A percentile compares a stretch with the other conserved stretches of the same genome.
Conservation (phyloP, 371 early-diverging fungal species). For the Mortierella polycephala region DNA sequence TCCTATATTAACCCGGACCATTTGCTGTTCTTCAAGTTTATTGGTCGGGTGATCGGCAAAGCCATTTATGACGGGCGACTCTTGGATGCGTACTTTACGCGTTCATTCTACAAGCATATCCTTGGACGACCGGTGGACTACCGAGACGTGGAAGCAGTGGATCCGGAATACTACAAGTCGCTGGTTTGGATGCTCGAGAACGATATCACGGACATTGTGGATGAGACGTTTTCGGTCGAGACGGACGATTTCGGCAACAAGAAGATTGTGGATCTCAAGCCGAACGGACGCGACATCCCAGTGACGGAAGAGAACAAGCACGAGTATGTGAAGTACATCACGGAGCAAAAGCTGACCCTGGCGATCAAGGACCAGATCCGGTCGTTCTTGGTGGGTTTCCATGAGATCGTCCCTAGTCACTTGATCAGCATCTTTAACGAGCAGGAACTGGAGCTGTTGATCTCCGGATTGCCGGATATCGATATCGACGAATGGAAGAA, state of each 20-base stretch:
- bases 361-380: slow-evolving; percentile 96
- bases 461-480: slow-evolving; percentile 98
- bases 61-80: slow-evolving; percentile 97
- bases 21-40: slow-evolving; percentile 97
- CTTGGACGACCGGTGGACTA: slow-evolving; percentile 92
- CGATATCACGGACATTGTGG: slow-evolving; percentile 95
- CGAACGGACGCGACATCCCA: slow-evolving; percentile 88
- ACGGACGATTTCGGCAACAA: slow-evolving; percentile 95
- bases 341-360: slow-evolving; percentile 86
- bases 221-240: slow-evolving; percentile 95
- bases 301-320: slow-evolving; percentile 98
- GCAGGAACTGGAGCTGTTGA: slow-evolving; percentile 98
- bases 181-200: slow-evolving; percentile 98
- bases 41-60: slow-evolving; percentile 98
- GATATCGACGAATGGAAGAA: slow-evolving; percentile 99
- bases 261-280: slow-evolving; percentile 88
- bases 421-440: slow-evolving; percentile 97
- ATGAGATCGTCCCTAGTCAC: slow-evolving; percentile 92
- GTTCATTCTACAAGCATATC: slow-evolving; percentile 98
- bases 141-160: slow-evolving; percentile 97
- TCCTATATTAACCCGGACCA: slow-evolving; percentile 97
- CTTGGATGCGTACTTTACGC: slow-evolving; percentile 96
- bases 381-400: slow-evolving; percentile 95
- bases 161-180: slow-evolving; percentile 97
- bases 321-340: slow-evolving; percentile 94